Evolutionary conservation across 106 monocot species (phyloP), one percentile per base, ranked within the genome.

Genomic region (Phalaenopsis equestris): DNA sequence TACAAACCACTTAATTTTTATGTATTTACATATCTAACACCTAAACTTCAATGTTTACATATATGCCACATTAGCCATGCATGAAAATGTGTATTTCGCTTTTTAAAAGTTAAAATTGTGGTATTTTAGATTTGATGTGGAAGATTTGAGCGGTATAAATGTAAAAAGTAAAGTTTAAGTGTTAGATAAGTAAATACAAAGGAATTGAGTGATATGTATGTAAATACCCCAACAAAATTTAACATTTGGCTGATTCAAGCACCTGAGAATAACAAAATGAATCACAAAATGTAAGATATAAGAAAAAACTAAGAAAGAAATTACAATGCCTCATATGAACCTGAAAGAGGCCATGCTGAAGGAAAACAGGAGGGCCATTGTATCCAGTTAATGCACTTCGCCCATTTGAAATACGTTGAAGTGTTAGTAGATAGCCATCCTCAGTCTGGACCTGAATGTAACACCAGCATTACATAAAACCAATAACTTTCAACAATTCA

Each of bases 271-370:
- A 21, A 47, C 21, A 78, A 4, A 52, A 52, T 12, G 52, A 52
- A 52, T 12, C 52, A 52, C 12, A 12, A 52, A 52, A 8, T 43
- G 4, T 74, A 9, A 79, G 4, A 84, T 41, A 43, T 72, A n/a
- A 37, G 24, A 42, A 68, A 38, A 21, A 38, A 78, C 24, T 47
- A 49, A 76, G 42, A 43, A 38, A 42, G n/a, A 68, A 65, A 67
- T 16, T 37, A 45, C 42, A 48, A 15, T 67, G 36, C 6, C 72
- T 68, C 41, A 58, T 46, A 36, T 57, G 55, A 24, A 93, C 94
- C 94, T 88, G 84, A 87, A 94, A 94, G 24, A 94, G 89, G 17
- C 94, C 94, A 91, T 94, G 94, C 67, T 91, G 94, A 82, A 94
- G 94, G 76, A 91, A 91, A 85, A 94, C 88, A n/a, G 94, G 91